Conservation (phyloP, 2,329 filamentous ascomycete genomes). For the Chrysosporium queenslandicum region DNA sequence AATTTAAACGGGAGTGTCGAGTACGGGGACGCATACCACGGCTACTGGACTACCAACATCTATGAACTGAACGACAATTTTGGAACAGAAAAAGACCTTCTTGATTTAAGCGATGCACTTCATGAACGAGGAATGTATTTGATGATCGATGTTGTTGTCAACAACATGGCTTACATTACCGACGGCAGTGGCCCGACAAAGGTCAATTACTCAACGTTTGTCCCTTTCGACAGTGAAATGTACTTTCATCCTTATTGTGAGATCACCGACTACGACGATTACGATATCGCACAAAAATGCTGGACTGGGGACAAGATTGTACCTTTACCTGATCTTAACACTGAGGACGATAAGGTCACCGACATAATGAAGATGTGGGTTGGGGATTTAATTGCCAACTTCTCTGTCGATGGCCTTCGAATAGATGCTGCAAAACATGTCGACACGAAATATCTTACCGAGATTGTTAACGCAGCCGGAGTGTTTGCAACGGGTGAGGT, state of each 20-base stretch:
- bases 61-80: constrained; percentile 42
- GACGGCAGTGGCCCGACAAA: constrained; percentile 39
- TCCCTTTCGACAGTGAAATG: constrained; percentile 46
- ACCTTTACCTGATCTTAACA: constrained; percentile 52
- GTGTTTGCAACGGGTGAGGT: constrained; percentile 43
- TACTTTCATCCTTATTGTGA: constrained; percentile 54
- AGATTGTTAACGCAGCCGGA: constrained; percentile 31
- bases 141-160: constrained; percentile 46
- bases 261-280: constrained; percentile 35
- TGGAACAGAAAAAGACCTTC: constrained; percentile 40
- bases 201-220: constrained; percentile 45
- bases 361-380: constrained; percentile 52
- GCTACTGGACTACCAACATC: constrained; percentile 43
- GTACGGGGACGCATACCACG: constrained; percentile 42
- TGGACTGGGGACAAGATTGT: constrained; percentile 44
- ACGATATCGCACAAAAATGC: constrained; percentile 41
- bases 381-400: constrained; percentile 47
- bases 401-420: constrained; percentile 47
- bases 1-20: constrained; percentile 29
- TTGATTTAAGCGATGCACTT: constrained; percentile 37
- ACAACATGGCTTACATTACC: constrained; percentile 31
- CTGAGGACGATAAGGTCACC: constrained; percentile 42
- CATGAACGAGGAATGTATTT: constrained; percentile 43
- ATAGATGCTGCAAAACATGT: constrained; percentile 43
- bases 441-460: constrained; percentile 33